A percentile compares a stretch with the other conserved stretches of the same genome.
phyloP scores from a whole-genome alignment of 352 stramenopile genomes.

The Pythium dissotocum region DNA sequence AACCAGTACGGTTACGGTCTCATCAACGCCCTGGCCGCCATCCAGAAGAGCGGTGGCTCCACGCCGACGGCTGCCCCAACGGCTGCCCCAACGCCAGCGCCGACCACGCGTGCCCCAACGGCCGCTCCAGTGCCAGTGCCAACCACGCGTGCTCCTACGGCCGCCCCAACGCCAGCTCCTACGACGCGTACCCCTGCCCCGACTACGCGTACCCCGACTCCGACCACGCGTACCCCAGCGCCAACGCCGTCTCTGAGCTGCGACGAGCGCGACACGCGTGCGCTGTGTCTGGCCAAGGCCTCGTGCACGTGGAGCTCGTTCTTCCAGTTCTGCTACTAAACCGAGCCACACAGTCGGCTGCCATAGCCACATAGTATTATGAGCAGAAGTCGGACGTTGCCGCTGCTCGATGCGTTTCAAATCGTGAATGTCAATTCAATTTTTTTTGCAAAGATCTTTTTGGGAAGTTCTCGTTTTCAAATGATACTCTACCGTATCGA shows the following conservation, averaged over 20 bases:
- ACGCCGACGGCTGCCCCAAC: neutral
- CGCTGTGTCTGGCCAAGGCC: neutral
- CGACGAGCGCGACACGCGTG: neutral
- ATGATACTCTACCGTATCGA: no score
- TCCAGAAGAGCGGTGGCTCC: neutral
- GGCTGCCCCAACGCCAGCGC: neutral
- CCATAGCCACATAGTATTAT: no score
- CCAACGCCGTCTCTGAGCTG: neutral
- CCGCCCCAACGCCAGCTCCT: neutral
- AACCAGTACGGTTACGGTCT: constrained; percentile 33
- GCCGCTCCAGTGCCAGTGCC: no score
- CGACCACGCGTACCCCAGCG: no score
- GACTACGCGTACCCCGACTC: no score
- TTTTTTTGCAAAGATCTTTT: no score
- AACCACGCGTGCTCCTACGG: neutral
- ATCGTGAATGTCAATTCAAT: no score
- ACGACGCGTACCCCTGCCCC: neutral
- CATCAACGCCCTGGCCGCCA: constrained; percentile 16
- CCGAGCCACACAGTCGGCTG: no score
- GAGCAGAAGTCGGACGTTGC: no score
- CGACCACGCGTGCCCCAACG: neutral
- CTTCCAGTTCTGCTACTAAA: neutral
- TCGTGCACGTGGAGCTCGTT: neutral
- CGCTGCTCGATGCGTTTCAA: no score
- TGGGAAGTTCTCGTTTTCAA: no score